Evolutionary conservation across 2,329 filamentous ascomycete genomes (phyloP).

Genomic region (Fusarium penzigii): DNA sequence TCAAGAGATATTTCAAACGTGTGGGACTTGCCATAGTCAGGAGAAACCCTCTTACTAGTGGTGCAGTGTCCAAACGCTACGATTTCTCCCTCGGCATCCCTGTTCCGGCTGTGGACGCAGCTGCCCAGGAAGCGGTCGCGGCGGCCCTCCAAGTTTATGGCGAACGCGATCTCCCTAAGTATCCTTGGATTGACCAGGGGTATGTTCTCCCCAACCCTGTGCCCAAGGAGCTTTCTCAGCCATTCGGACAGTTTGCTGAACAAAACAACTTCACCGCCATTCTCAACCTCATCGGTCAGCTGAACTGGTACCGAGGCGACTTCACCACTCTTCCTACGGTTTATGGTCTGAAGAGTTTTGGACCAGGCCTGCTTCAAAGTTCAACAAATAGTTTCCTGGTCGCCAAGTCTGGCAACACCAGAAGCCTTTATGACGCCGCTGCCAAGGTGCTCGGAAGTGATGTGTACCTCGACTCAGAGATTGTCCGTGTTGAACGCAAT

Average conservation of each 20-base stretch:
- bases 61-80: neutral
- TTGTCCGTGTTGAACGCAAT: conserved; percentile 5
- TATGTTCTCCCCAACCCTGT: conserved; percentile 17
- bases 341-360: conserved; percentile 22
- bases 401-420: conserved; percentile 9
- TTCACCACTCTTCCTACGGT: conserved; percentile 16
- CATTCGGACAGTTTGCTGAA: conserved; percentile 19
- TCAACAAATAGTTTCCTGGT: conserved; percentile 8
- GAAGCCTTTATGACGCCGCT: conserved; percentile 15
- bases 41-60: neutral
- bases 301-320: conserved; percentile 21
- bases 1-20: conserved; percentile 16
- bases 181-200: conserved; percentile 23
- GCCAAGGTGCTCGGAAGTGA: neutral
- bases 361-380: conserved; percentile 12
- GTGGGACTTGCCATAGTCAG: conserved; percentile 3
- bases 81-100: conserved; percentile 20
- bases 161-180: conserved; percentile 13
- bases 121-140: neutral
- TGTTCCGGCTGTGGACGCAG: conserved; percentile 7
- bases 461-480: conserved; percentile 9
- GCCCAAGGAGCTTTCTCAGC: conserved; percentile 16
- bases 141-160: conserved; percentile 10
- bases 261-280: conserved; percentile 17
- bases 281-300: conserved; percentile 10